Evolutionary conservation across 2,329 filamentous ascomycete species (phyloP).

Genomic region (Talaromyces islandicus): DNA sequence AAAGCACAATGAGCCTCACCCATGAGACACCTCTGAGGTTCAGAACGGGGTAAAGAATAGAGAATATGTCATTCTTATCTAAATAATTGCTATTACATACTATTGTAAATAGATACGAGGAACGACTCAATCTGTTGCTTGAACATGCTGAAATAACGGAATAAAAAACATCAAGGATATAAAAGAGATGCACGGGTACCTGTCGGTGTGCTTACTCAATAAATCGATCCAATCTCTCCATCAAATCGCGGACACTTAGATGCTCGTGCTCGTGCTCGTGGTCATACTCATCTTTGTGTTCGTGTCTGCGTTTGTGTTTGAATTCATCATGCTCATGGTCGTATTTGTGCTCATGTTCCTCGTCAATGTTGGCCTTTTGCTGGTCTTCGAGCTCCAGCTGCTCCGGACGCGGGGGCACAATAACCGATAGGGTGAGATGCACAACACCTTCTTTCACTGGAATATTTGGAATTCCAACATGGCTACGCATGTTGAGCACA

Average conservation of each 20-base stretch:
- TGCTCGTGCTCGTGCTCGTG: background rate
- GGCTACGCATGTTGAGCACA: conserved; percentile 65
- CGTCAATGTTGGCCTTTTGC: background rate
- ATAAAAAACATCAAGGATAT: background rate
- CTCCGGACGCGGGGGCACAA: conserved; percentile 58
- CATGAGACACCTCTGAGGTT: background rate
- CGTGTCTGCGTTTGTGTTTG: background rate
- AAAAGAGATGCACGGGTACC: background rate
- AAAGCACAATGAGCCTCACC: background rate
- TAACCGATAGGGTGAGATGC: conserved; percentile 63
- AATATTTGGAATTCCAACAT: conserved; percentile 62
- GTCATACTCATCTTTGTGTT: conserved; percentile 6
- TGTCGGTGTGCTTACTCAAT: conserved; percentile 1
- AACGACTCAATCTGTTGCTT: background rate
- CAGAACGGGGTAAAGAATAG: background rate
- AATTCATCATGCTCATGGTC: background rate
- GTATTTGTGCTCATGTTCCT: background rate
- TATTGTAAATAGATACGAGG: background rate
- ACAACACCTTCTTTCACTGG: conserved; percentile 74
- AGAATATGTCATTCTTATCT: background rate
- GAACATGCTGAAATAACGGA: background rate
- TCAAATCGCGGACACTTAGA: conserved; percentile 10
- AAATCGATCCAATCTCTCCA: conserved; percentile 11
- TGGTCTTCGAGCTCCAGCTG: background rate
- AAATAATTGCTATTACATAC: background rate